Conservation (phyloP, 2,329 filamentous ascomycete genomes). For the Phyllachora maydis region DNA sequence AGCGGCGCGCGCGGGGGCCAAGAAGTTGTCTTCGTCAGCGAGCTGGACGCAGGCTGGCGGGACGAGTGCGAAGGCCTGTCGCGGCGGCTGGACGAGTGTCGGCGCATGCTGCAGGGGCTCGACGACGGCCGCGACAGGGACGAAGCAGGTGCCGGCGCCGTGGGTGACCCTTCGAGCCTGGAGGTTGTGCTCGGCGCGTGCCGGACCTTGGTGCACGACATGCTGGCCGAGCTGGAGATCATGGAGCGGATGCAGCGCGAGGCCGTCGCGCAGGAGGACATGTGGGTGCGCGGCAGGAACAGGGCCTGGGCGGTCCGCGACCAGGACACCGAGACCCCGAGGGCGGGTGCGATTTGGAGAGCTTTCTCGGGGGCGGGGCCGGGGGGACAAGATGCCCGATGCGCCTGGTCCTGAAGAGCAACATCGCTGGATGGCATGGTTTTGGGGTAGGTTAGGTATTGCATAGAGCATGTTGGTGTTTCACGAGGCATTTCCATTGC, state of each 20-base stretch:
- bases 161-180: constrained; percentile 19
- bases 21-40: constrained; percentile 26
- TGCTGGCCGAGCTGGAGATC: constrained; percentile 38
- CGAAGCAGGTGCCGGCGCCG: constrained; percentile 3
- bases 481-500: too few relatives aligned
- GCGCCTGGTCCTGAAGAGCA: too few relatives aligned
- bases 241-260: constrained; percentile 43
- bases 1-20: constrained; percentile 12
- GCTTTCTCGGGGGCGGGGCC: too few relatives aligned
- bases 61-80: constrained; percentile 30
- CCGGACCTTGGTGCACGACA: constrained; percentile 27
- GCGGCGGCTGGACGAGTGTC: constrained; percentile 33
- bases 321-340: constrained; percentile 9
- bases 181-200: constrained; percentile 24
- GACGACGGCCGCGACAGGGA: constrained; percentile 8
- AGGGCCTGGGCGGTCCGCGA: constrained; percentile 15
- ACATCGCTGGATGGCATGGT: too few relatives aligned
- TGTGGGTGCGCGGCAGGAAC: constrained; percentile 36
- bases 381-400: too few relatives aligned
- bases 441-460: too few relatives aligned
- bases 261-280: constrained; percentile 30
- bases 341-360: constrained; percentile 27
- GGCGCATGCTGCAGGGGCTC: constrained; percentile 23
- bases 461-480: too few relatives aligned
- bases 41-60: constrained; percentile 35